These are phyloP conservation scores for Sambucus nigra DNA, from an alignment of 129 eudicot genomes.

Conservation along the genomic window DNA sequence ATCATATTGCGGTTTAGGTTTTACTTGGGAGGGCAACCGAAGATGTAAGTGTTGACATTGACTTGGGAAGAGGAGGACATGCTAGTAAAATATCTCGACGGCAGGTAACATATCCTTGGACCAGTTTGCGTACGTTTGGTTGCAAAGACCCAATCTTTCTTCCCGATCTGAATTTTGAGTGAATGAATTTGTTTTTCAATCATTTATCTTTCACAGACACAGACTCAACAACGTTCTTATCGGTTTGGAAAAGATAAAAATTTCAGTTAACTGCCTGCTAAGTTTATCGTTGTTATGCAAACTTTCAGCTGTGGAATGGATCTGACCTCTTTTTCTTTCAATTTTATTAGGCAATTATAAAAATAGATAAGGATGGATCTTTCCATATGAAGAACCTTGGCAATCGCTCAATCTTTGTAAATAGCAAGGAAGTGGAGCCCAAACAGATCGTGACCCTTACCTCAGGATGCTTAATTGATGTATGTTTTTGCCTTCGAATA, in stretches of 20 bases:
- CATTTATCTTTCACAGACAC: too few relatives aligned
- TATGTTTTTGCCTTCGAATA: conserved; percentile 11
- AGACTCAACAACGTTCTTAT: too few relatives aligned
- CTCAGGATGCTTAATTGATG: conserved; percentile 61
- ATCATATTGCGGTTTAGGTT: conserved; percentile 30
- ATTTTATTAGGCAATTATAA: conserved; percentile 41
- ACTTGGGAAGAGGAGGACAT: conserved; percentile 55
- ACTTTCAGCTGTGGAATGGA: too few relatives aligned
- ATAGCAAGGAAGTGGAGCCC: conserved; percentile 30
- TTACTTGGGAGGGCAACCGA: conserved; percentile 62
- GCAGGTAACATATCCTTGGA: conserved; percentile 34
- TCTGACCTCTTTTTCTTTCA: neutral
- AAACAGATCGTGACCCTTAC: conserved; percentile 29
- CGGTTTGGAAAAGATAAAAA: too few relatives aligned
- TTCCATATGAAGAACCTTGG: conserved; percentile 51
- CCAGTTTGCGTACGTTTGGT: neutral
- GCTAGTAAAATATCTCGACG: conserved; percentile 56
- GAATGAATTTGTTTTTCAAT: too few relatives aligned
- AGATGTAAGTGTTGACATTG: conserved; percentile 55
- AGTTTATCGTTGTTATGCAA: too few relatives aligned
- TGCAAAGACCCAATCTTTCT: neutral
- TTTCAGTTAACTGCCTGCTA: too few relatives aligned
- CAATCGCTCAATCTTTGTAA: conserved; percentile 37
- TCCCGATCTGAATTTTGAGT: neutral
- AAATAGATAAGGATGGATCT: conserved; percentile 38